Percentiles rank a stretch among this genome's conserved stretches.
These are phyloP conservation scores for Tricholoma saponaceum DNA, from an alignment of 768 basidiomycete species.

Conservation along the genomic window DNA sequence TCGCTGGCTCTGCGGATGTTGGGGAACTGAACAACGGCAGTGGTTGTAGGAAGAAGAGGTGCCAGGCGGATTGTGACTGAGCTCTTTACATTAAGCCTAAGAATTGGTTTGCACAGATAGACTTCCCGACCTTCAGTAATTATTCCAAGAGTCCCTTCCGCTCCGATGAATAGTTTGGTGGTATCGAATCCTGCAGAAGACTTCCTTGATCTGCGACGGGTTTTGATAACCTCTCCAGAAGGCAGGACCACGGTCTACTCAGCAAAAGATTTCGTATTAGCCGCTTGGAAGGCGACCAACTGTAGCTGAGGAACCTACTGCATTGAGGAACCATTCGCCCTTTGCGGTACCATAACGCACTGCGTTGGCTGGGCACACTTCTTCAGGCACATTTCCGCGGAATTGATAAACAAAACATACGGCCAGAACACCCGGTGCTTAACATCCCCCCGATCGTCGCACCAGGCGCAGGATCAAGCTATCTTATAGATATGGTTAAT, in stretches of 20 bases:
- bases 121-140: conserved; percentile 67
- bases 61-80: conserved; percentile 77
- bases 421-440: conserved; percentile 84
- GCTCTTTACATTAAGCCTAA: not conserved
- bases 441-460: conserved; percentile 87
- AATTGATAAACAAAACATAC: conserved; percentile 30
- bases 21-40: conserved; percentile 81
- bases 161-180: conserved; percentile 85
- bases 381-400: not conserved
- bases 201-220: conserved; percentile 72
- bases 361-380: conserved; percentile 52
- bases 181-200: conserved; percentile 85
- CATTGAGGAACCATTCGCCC: conserved; percentile 87
- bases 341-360: conserved; percentile 87
- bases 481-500: not conserved
- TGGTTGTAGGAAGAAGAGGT: conserved; percentile 76
- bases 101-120: not conserved
- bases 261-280: not conserved
- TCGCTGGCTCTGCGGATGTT: conserved; percentile 68
- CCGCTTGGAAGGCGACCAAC: conserved; percentile 36
- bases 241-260: conserved; percentile 85
- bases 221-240: conserved; percentile 87
- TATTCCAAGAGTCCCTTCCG: conserved; percentile 77
- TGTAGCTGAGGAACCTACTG: conserved; percentile 56
- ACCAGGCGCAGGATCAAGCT: conserved; percentile 76